A percentile compares a stretch with the other conserved stretches of the same genome.
Evolutionary conservation across 306 rosid genomes (phyloP).

Genomic region (Lathyrus oleraceus): DNA sequence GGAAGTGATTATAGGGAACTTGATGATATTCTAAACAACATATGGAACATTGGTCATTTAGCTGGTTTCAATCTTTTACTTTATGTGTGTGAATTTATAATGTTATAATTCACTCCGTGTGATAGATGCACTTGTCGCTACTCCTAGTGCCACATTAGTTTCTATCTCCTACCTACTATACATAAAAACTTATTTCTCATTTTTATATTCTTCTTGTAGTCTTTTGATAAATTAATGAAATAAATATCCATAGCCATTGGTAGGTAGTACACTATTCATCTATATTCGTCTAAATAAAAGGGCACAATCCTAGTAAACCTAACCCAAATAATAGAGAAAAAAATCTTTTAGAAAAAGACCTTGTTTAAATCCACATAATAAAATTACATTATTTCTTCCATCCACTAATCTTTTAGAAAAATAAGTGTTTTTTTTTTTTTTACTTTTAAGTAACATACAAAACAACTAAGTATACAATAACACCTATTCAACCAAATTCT

Average conservation of each 20-base stretch:
- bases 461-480: slow-evolving; percentile 26
- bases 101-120: too few relatives aligned
- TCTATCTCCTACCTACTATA: too few relatives aligned
- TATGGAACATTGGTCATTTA: too few relatives aligned
- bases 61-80: too few relatives aligned
- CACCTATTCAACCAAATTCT: slow-evolving; percentile 4
- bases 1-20: too few relatives aligned
- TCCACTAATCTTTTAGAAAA: slow-evolving; percentile 22
- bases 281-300: slow-evolving; percentile 5
- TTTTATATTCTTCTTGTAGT: background rate
- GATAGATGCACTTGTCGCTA: too few relatives aligned
- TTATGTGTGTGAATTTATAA: too few relatives aligned
- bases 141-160: too few relatives aligned
- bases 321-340: background rate
- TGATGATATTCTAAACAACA: too few relatives aligned
- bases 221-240: slow-evolving; percentile 9
- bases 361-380: slow-evolving; percentile 35
- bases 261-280: background rate
- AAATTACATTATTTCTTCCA: slow-evolving; percentile 25
- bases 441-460: slow-evolving; percentile 16
- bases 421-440: background rate
- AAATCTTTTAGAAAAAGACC: background rate
- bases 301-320: slow-evolving; percentile 22
- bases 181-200: background rate
- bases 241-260: background rate